Percentiles rank a stretch among this genome's conserved stretches.
These are phyloP conservation scores for Vitis hybrid DNA, from an alignment of 177 flowering plant species.

Conservation along the genomic window DNA sequence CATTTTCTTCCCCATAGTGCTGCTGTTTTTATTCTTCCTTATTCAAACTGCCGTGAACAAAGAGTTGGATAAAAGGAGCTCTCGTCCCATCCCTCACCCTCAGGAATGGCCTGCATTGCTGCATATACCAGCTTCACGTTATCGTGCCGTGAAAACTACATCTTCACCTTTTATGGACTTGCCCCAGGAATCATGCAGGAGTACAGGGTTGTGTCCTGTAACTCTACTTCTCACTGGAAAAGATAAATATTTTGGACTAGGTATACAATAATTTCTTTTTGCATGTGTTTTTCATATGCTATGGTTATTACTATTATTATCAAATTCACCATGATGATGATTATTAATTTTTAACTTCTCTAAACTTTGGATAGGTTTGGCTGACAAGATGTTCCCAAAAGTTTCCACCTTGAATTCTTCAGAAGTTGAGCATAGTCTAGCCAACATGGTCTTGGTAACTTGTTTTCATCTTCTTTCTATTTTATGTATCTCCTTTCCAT, in stretches of 20 bases:
- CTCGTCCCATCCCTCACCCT: conserved; percentile 25
- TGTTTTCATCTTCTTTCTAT: no score
- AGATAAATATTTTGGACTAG: conserved; percentile 11
- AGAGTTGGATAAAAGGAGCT: conserved; percentile 21
- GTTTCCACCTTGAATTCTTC: no score
- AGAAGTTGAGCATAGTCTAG: no score
- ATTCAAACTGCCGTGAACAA: not conserved
- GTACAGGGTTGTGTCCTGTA: conserved; percentile 21
- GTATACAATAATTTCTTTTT: not conserved
- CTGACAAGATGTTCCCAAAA: no score
- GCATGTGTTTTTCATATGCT: not conserved
- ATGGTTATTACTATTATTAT: not conserved
- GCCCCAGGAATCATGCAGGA: conserved; percentile 24
- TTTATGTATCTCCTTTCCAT: no score
- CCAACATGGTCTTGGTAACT: no score
- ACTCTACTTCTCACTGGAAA: conserved; percentile 30
- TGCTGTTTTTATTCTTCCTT: no score
- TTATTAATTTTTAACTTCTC: no score
- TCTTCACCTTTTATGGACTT: conserved; percentile 16
- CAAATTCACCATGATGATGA: no score
- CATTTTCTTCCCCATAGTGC: not conserved
- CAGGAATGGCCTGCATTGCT: conserved; percentile 27
- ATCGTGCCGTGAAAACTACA: conserved; percentile 21
- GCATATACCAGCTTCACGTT: conserved; percentile 23
- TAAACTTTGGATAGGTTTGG: no score